Percentiles rank a stretch among this genome's conserved stretches.
These are phyloP conservation scores for Pyrus bretschneideri DNA, from an alignment of 306 rosid species.

Conservation along the genomic window DNA sequence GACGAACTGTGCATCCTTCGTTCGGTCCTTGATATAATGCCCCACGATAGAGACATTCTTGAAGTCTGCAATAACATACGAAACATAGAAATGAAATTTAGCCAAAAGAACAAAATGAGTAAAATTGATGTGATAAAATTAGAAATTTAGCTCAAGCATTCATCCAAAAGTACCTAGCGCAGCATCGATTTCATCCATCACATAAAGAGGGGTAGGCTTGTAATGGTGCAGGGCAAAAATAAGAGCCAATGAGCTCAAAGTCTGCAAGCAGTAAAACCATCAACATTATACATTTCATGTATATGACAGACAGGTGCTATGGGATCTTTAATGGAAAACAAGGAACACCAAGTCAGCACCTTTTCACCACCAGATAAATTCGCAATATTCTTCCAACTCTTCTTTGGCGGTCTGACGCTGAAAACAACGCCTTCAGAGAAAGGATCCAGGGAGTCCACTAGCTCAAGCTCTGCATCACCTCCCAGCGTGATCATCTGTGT, in stretches of 20 bases:
- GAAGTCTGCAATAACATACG: slow-evolving; percentile 53
- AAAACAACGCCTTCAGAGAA: slow-evolving; percentile 98
- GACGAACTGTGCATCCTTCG: slow-evolving; percentile 93
- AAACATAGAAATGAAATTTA: slow-evolving; percentile 11
- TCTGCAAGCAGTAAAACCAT: slow-evolving; percentile 44
- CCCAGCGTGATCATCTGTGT: slow-evolving; percentile 92
- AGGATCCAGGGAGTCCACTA: slow-evolving; percentile 95
- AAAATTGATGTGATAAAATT: background rate
- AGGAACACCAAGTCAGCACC: slow-evolving; percentile 29
- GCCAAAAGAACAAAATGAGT: background rate
- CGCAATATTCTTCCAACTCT: slow-evolving; percentile 98
- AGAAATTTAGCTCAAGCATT: background rate
- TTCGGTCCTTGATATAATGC: slow-evolving; percentile 93
- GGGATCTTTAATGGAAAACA: background rate
- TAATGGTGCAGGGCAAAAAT: slow-evolving; percentile 97
- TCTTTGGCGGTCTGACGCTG: slow-evolving; percentile 96
- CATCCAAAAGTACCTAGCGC: slow-evolving; percentile 54
- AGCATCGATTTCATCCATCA: slow-evolving; percentile 98
- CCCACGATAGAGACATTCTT: slow-evolving; percentile 96
- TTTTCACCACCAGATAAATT: slow-evolving; percentile 98
- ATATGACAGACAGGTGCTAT: background rate
- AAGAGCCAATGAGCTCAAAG: slow-evolving; percentile 94
- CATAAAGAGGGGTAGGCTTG: slow-evolving; percentile 95
- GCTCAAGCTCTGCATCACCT: slow-evolving; percentile 98
- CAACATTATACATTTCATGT: slow-evolving; percentile 7